Base-by-base conservation (phyloP, 2,329 filamentous ascomycete genomes). In the Phaeophleospora eucalypticola region DNA sequence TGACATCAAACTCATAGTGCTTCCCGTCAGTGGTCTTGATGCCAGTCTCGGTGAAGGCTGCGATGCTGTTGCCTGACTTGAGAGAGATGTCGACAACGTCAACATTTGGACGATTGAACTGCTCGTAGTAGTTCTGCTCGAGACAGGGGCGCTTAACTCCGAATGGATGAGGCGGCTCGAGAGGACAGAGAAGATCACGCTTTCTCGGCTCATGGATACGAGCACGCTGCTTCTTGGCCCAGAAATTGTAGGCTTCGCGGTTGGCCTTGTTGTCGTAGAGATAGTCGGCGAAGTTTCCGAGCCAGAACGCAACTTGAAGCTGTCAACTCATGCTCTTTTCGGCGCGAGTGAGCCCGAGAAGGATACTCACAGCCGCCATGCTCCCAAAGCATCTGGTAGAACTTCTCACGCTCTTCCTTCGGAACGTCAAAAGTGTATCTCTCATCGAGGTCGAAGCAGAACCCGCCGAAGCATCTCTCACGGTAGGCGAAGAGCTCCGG, bases 391-490 rank as follows among this genome's bases (percentile, higher is more conserved):
- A 49, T 53, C 51, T 56, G 45, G 18, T 47, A 42, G 45, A 53
- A 57, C 1, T 58, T 63, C 49, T 75, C 70, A 1, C 71, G 66
- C 44, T 71, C 64, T 46, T 72, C 68, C 0, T 67, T 63, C 1
- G 54, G 55, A 8, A 72, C 71, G 10, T 73, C 70, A 36, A 72
- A 78, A 0, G 78, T 80, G 37, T 76, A 73, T 48, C 73, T 74
- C 56, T 81, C 69, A 2, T 66, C 51, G 56, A 73, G 78, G 53
- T 78, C 76, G 49, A 79, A 84, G 2, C 70, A 62, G 59, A 86
- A 82, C 1, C 82, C 81, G 1, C 71, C 76, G 53, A 82, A 83
- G 33, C 67, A 78, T 4, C 67, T 73, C 59, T 78, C 70, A 2
- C 80, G 75, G 17, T 68, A 63, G 19, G 64, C 65, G 60, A 47